phyloP scores from a whole-genome alignment of 495 filamentous ascomycete species.

The Podospora bellae-mahoneyi region DNA sequence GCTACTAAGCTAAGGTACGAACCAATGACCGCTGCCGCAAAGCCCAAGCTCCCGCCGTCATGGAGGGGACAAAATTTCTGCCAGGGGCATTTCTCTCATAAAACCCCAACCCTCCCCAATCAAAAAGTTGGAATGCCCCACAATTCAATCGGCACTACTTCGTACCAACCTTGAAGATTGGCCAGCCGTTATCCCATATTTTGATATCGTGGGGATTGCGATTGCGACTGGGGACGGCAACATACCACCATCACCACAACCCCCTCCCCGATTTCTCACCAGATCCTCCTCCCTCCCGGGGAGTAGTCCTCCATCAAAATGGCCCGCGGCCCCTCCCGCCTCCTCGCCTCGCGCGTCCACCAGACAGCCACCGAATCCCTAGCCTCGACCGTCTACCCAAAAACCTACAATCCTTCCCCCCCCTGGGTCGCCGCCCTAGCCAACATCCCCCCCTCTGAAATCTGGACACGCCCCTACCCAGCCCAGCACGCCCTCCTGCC shows the following conservation, averaged over 20 bases:
- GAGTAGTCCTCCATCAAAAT: constrained; percentile 8
- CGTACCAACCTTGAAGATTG: neutral
- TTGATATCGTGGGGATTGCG: neutral
- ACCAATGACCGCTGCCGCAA: constrained; percentile 3
- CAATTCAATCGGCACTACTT: neutral
- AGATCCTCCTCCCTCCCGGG: neutral
- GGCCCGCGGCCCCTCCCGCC: constrained; percentile 48
- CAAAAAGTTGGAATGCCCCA: neutral
- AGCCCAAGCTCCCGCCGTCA: constrained; percentile 8
- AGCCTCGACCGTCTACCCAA: constrained; percentile 42
- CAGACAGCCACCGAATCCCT: constrained; percentile 59
- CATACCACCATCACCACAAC: neutral
- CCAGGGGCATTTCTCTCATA: neutral
- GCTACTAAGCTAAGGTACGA: neutral
- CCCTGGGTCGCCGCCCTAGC: constrained; percentile 73
- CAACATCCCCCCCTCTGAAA: constrained; percentile 75
- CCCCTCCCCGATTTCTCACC: neutral
- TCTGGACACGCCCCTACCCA: constrained; percentile 63
- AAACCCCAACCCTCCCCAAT: neutral
- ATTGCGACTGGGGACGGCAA: constrained; percentile 1
- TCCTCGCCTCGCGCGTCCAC: constrained; percentile 71
- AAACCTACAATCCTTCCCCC: constrained; percentile 43
- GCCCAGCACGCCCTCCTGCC: constrained; percentile 50
- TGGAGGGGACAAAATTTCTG: constrained; percentile 20
- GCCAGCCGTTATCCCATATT: neutral